Evolutionary conservation across 2,329 filamentous ascomycete genomes (phyloP).

Genomic region (Fusarium succisae): DNA sequence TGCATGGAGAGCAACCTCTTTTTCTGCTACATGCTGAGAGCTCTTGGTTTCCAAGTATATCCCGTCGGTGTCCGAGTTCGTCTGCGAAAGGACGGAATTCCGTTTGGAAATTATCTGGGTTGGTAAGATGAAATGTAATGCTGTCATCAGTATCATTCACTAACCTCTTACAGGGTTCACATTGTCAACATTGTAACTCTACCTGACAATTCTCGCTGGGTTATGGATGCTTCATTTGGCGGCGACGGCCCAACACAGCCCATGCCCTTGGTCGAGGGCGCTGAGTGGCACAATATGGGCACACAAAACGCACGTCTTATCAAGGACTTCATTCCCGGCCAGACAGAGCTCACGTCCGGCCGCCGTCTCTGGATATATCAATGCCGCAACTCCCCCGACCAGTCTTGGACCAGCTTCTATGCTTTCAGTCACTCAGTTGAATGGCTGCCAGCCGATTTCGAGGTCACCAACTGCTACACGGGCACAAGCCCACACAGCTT

Average conservation of each 20-base stretch:
- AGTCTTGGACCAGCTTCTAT: slow-evolving; percentile 68
- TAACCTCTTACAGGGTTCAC: slow-evolving; percentile 52
- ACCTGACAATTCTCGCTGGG: slow-evolving; percentile 57
- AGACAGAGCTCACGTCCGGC: slow-evolving; percentile 51
- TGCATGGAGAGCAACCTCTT: slow-evolving; percentile 68
- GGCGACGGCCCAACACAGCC: slow-evolving; percentile 68
- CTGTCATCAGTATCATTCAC: slow-evolving; percentile 6
- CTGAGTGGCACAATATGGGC: slow-evolving; percentile 59
- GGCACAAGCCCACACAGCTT: slow-evolving; percentile 59
- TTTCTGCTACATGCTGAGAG: slow-evolving; percentile 61
- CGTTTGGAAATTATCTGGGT: slow-evolving; percentile 55
- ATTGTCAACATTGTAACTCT: slow-evolving; percentile 70
- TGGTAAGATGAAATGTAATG: slow-evolving; percentile 50
- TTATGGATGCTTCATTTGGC: slow-evolving; percentile 72
- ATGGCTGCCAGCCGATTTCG: slow-evolving; percentile 69
- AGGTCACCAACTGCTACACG: slow-evolving; percentile 66
- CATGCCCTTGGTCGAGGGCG: slow-evolving; percentile 59
- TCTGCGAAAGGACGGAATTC: slow-evolving; percentile 50
- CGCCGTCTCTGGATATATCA: slow-evolving; percentile 71
- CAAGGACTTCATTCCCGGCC: slow-evolving; percentile 57
- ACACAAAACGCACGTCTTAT: slow-evolving; percentile 65
- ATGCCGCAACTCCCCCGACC: slow-evolving; percentile 59
- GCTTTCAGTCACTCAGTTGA: slow-evolving; percentile 70
- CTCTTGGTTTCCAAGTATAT: slow-evolving; percentile 64
- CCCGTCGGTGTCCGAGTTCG: slow-evolving; percentile 63